A percentile compares a stretch with the other conserved stretches of the same genome.
phyloP scores from a whole-genome alignment of 176 grass and related monocot species.

The Oryza officinalis region DNA sequence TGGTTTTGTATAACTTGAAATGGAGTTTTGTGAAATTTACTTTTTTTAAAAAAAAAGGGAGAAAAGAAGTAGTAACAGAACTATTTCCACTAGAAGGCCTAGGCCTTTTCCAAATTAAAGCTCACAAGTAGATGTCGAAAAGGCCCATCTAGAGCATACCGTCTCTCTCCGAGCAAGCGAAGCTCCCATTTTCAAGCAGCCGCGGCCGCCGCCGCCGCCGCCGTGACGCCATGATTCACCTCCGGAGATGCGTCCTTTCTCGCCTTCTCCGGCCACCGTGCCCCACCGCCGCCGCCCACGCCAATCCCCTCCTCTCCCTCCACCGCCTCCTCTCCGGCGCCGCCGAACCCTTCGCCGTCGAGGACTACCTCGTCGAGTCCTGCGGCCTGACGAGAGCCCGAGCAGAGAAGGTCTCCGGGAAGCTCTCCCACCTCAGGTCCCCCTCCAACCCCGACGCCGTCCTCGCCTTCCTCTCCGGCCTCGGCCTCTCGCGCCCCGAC shows the following conservation, averaged over 20 bases:
- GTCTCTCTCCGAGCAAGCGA: not conserved
- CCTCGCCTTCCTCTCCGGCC: slow-evolving; percentile 22
- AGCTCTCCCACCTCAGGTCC: slow-evolving; percentile 24
- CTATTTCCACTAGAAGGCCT: not conserved
- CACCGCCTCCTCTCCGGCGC: slow-evolving; percentile 19
- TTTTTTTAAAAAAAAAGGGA: no score
- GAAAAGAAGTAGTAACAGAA: no score
- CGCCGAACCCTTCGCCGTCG: slow-evolving; percentile 17
- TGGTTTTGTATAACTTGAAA: no score
- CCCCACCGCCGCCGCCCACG: not conserved
- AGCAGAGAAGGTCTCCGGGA: slow-evolving; percentile 18
- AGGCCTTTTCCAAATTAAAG: not conserved
- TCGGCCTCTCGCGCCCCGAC: slow-evolving; percentile 13
- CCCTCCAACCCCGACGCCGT: slow-evolving; percentile 33
- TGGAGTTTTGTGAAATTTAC: no score
- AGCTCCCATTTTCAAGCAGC: not conserved
- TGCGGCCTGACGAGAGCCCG: slow-evolving; percentile 25
- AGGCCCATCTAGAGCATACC: not conserved
- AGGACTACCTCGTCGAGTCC: slow-evolving; percentile 29
- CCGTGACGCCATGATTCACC: slow-evolving; percentile 8
- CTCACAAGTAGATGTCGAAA: not conserved
- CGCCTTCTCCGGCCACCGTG: not conserved
- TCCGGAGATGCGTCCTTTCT: not conserved
- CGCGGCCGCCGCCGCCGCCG: not conserved
- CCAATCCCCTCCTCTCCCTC: not conserved